These are phyloP conservation scores for Cryptosporidium felis DNA, from an alignment of 169 alveolate genomes.

Conservation along the genomic window DNA sequence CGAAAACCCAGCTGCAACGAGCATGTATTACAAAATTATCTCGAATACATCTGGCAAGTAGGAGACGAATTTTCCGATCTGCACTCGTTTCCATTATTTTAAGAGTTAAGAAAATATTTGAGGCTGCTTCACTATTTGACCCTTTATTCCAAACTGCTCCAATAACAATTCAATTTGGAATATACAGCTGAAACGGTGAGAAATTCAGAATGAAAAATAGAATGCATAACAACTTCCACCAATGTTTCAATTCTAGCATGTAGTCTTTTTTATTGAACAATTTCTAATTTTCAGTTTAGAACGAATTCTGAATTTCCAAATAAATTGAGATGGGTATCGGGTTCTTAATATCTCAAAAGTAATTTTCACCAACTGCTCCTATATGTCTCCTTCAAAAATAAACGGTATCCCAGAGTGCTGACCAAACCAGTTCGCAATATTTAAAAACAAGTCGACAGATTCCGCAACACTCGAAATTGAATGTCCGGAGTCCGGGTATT, in stretches of 20 bases:
- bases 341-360: not conserved
- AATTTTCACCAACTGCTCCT: not conserved
- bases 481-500: constrained; percentile 20
- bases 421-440: constrained; percentile 51
- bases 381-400: not conserved
- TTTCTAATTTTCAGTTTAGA: too few relatives aligned
- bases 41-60: constrained; percentile 37
- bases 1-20: not conserved
- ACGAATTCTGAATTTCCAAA: not conserved
- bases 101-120: not conserved
- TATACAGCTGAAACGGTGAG: not conserved
- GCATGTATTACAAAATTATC: not conserved
- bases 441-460: not conserved
- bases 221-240: too few relatives aligned
- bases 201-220: not conserved
- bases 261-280: too few relatives aligned
- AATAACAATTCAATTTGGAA: too few relatives aligned
- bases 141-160: too few relatives aligned
- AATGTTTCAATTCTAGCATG: too few relatives aligned
- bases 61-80: constrained; percentile 57
- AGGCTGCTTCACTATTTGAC: too few relatives aligned
- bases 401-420: constrained; percentile 35
- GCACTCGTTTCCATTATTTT: constrained; percentile 11
- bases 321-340: not conserved
- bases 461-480: not conserved